Evolutionary conservation across 805 yeast species (phyloP), one percentile per base, ranked within the genome.

Genomic region (Scheffersomyces ergatensis): DNA sequence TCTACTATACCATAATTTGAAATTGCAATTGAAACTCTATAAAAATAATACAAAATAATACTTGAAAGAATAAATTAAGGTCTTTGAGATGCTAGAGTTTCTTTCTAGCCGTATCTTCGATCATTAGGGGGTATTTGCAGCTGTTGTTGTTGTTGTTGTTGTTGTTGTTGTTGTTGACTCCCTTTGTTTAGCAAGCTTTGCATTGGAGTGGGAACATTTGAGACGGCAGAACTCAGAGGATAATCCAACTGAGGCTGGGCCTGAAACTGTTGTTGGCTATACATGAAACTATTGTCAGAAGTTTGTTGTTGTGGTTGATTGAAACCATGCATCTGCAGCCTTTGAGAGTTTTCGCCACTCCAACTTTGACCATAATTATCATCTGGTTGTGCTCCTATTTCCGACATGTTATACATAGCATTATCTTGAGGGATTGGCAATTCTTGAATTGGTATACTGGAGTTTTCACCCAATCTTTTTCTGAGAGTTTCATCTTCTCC

Each of bases 221-320:
- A 21, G 9, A 21, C 24, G 43, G 29, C 42, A 33, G 19, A 33
- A 38, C 12, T 35, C 36, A 20, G 40, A 25, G 16, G 35, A 14
- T 39, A 37, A 14, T 36, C 40, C 14, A 25, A 30, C 25, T 39
- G 36, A 19, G 29, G 42, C 29, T 21, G 45, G 32, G 13, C 5
- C 13, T 26, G 29, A 26, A 26, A 26, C 31, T 24, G 40, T 27
- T 37, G 39, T 37, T 37, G 39, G n/a, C 16, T 19, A 21, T 21
- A 21, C 5, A 18, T 16, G 11, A 14, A 32, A 6, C 16, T 20
- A 32, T 32, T 32, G 5, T 16, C 34, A 8, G 14, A 7, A 11
- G 6, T 32, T 32, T 6, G 6, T 21, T 6, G 9, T 21, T 6
- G 24, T 21, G 24, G 24, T 21, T 21, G 24, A 21, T 6, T 7